Conservation (phyloP, 768 basidiomycete species). For the Lactarius tabidus region DNA sequence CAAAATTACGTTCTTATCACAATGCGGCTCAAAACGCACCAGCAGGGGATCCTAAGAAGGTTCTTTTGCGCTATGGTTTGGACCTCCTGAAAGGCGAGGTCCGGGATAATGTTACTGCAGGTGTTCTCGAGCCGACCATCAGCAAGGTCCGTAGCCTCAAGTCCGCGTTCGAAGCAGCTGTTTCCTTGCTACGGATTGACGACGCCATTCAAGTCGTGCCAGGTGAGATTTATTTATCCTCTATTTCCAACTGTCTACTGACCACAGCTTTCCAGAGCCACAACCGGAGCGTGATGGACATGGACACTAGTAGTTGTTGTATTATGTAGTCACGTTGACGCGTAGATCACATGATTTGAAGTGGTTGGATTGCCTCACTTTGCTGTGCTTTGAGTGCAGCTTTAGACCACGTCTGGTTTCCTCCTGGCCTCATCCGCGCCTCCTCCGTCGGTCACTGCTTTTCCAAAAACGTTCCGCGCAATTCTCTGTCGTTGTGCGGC, state of each 20-base stretch:
- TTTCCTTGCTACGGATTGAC: slow-evolving; percentile 91
- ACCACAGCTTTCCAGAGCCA: slow-evolving; percentile 47
- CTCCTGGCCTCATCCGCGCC: not conserved
- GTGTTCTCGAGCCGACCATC: slow-evolving; percentile 93
- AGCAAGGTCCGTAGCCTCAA: slow-evolving; percentile 97
- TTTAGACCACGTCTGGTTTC: not conserved
- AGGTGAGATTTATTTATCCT: slow-evolving; percentile 40
- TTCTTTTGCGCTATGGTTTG: slow-evolving; percentile 85
- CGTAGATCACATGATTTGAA: slow-evolving; percentile 18
- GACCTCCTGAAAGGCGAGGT: slow-evolving; percentile 94
- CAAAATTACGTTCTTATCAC: slow-evolving; percentile 95
- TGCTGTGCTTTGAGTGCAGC: not conserved
- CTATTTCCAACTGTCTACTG: slow-evolving; percentile 6
- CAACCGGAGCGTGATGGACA: slow-evolving; percentile 70
- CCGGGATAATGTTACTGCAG: slow-evolving; percentile 89
- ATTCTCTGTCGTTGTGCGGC: slow-evolving; percentile 35
- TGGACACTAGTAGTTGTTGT: slow-evolving; percentile 48
- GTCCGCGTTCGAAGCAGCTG: slow-evolving; percentile 94
- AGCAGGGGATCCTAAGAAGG: slow-evolving; percentile 86
- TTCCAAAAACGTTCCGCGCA: slow-evolving; percentile 1
- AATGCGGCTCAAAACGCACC: slow-evolving; percentile 94
- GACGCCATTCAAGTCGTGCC: slow-evolving; percentile 91
- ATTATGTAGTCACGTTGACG: slow-evolving; percentile 4
- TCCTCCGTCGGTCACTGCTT: not conserved
- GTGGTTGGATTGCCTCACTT: not conserved